A percentile compares a stretch with the other conserved stretches of the same genome.
phyloP scores from a whole-genome alignment of 1,139 yeast species.

The Neolecta irregularis region DNA sequence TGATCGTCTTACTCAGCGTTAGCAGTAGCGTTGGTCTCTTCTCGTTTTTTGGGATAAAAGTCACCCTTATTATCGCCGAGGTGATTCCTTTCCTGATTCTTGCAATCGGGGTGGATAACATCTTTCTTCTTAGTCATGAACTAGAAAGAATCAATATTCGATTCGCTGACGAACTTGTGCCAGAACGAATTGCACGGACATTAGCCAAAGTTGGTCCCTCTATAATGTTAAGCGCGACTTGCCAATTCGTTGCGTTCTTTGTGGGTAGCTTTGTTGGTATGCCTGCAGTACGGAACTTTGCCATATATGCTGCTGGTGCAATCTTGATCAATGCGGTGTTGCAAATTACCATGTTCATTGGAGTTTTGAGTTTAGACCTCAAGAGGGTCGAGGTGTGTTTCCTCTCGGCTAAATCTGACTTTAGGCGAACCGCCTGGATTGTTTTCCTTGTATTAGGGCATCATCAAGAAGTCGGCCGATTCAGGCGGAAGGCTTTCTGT shows the following conservation, averaged over 20 bases:
- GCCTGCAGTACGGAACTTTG: constrained; percentile 95
- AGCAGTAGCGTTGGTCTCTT: constrained; percentile 61
- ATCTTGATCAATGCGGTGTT: constrained; percentile 57
- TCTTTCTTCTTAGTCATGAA: constrained; percentile 73
- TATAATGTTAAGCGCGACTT: constrained; percentile 56
- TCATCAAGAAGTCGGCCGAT: constrained; percentile 9
- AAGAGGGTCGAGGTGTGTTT: constrained; percentile 41
- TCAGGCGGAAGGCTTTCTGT: constrained; percentile 17
- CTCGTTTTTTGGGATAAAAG: constrained; percentile 62
- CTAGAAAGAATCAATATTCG: constrained; percentile 39
- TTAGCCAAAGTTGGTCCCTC: constrained; percentile 74
- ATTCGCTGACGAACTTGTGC: constrained; percentile 32
- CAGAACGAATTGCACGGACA: constrained; percentile 45
- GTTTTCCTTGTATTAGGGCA: constrained; percentile 26
- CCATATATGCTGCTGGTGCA: constrained; percentile 79
- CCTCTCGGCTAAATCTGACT: too few relatives aligned
- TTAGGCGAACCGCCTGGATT: constrained; percentile 34
- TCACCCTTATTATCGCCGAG: constrained; percentile 86
- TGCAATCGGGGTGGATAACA: constrained; percentile 91
- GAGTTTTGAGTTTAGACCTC: constrained; percentile 58
- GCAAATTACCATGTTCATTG: constrained; percentile 68
- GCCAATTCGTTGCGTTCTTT: constrained; percentile 64
- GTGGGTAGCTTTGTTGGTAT: constrained; percentile 69
- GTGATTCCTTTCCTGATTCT: constrained; percentile 88
- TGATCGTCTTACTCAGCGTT: constrained; percentile 67